These are phyloP conservation scores for Micractinium conductrix DNA, from an alignment of 139 green algal species.

Conservation along the genomic window DNA sequence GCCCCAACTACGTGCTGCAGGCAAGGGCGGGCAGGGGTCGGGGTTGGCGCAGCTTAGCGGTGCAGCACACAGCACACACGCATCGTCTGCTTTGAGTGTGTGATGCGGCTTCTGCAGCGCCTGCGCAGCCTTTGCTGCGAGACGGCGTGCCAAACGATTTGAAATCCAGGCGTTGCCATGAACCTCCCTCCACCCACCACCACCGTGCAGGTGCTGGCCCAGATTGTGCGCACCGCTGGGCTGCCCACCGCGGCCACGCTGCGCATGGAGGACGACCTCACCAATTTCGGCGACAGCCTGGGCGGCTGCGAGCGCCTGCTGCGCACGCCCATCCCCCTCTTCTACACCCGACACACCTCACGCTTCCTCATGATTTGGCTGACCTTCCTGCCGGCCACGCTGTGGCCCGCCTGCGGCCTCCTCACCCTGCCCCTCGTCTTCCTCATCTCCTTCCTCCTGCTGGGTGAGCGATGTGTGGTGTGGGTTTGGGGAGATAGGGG, in stretches of 20 bases:
- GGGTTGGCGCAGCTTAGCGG: not conserved
- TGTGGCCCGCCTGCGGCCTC: not conserved
- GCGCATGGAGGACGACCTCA: conserved; percentile 22
- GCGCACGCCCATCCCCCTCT: conserved; percentile 26
- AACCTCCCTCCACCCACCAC: not conserved
- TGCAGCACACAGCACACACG: too few species aligned
- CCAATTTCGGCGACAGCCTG: conserved; percentile 16
- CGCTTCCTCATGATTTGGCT: conserved; percentile 78
- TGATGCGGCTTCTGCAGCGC: not conserved
- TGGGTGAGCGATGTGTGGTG: not conserved
- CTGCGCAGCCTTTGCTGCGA: not conserved
- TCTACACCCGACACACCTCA: conserved; percentile 59
- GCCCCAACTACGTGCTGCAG: conserved; percentile 11
- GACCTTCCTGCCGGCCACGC: conserved; percentile 63
- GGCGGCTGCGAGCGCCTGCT: conserved; percentile 32
- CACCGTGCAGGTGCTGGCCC: not conserved
- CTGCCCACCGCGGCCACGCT: not conserved
- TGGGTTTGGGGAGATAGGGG: too few species aligned
- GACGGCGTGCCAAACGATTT: not conserved
- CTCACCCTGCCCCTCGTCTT: conserved; percentile 1
- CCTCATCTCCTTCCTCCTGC: conserved; percentile 20
- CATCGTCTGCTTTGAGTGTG: too few species aligned
- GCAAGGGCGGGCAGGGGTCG: not conserved
- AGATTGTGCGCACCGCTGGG: not conserved
- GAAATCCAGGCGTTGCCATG: not conserved